Base-by-base conservation (phyloP, 305 asterid genomes). In the Salvia sclarea region DNA sequence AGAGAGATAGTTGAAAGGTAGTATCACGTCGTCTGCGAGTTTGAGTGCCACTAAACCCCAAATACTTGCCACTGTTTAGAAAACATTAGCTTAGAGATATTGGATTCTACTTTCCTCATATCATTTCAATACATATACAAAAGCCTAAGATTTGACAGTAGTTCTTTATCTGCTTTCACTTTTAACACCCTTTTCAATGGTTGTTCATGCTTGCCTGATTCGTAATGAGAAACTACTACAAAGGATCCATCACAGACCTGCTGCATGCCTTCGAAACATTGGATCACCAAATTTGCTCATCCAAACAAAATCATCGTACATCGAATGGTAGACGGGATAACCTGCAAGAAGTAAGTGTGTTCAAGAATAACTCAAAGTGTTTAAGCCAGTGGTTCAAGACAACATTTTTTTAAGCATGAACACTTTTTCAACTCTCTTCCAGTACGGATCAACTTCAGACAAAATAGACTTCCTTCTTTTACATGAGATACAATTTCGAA, bases 271-370 rank as follows among this genome's bases (percentile, higher is more conserved):
- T 62, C 69, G 91, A 75, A 89, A 89, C 88, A 73, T 71, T 3
- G 97, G 98, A 66, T 92, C 98, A 14, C 97, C 98, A 74, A 86
- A 92, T 79, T 83, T 89, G 78, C 74, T 85, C 98, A 89, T 89
- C 98, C 97, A 92, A 59, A 68, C 59, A 16, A 86, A 90, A 64
- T 92, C 97, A 78, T 88, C 97, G 40, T 90, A 92, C 87, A 88
- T 81, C 6, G 95, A 92, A 78, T 92, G 98, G 76, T 88, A 90
- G 49, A 90, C 95, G 0, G 97, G 97, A 78, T 88, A 92, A 57
- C 66, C 97, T 90, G 86, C 79, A 81, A 67, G 49, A 28, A 35
- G 45, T 28, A 68, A 49, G 18, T 56, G 8, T 35, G 67, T 60
- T 72, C 22, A 74, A 13, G 52, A 62, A 71, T 60, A 40, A 16